These are phyloP conservation scores for Trifolium subterraneum DNA, from an alignment of 306 rosid species.

Conservation along the genomic window DNA sequence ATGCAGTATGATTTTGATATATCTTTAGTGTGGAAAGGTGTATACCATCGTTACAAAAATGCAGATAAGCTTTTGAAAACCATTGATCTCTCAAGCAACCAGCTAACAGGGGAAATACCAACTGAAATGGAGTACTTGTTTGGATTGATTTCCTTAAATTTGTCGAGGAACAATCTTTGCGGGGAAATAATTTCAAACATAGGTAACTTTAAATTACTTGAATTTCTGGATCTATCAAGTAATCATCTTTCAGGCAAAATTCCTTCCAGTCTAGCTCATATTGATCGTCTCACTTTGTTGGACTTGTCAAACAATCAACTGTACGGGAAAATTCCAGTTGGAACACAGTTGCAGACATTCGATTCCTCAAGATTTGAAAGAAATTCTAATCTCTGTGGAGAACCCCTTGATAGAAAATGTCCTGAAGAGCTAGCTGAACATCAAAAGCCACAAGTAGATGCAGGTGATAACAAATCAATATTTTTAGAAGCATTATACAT, in stretches of 20 bases:
- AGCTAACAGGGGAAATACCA: not conserved
- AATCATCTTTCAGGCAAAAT: not conserved
- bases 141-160: slow-evolving; percentile 2
- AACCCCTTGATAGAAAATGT: not conserved
- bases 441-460: not conserved
- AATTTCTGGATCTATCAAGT: not conserved
- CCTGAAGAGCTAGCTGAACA: not conserved
- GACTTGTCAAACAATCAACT: not conserved
- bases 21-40: no score
- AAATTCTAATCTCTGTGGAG: not conserved
- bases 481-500: slow-evolving; percentile 35
- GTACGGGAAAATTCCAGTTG: not conserved
- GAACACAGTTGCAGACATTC: not conserved
- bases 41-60: not conserved
- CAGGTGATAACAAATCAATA: not conserved
- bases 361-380: not conserved
- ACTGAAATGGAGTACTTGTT: not conserved
- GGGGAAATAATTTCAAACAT: not conserved
- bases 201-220: not conserved
- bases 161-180: not conserved
- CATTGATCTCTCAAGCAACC: slow-evolving; percentile 8
- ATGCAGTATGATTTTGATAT: no score
- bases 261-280: not conserved
- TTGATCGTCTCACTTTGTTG: not conserved
- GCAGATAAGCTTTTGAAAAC: not conserved